These are phyloP conservation scores for Xerocomus spinulosus DNA, from an alignment of 768 basidiomycete genomes.

Conservation along the genomic window DNA sequence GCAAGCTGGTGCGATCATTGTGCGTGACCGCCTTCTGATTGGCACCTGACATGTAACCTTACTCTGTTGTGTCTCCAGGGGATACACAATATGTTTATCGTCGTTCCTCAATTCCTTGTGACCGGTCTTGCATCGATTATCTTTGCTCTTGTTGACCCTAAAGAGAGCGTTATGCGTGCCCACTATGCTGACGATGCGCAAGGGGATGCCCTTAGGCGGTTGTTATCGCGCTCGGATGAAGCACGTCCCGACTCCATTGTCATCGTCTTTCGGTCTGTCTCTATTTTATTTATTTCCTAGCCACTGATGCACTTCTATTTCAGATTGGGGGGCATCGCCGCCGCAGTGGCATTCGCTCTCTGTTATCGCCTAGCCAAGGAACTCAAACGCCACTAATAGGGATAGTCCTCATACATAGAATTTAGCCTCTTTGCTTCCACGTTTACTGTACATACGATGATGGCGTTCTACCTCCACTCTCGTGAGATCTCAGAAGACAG, in stretches of 20 bases:
- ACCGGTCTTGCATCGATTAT: slow-evolving; percentile 81
- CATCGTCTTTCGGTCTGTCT: slow-evolving; percentile 66
- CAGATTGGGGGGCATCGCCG: slow-evolving; percentile 56
- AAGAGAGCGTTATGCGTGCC: slow-evolving; percentile 34
- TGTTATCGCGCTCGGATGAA: slow-evolving; percentile 9
- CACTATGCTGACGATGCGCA: neutral
- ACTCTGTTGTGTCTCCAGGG: slow-evolving; percentile 46
- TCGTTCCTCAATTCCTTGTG: slow-evolving; percentile 91
- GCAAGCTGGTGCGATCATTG: slow-evolving; percentile 86
- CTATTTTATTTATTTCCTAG: neutral
- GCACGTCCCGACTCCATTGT: slow-evolving; percentile 63
- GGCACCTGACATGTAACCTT: slow-evolving; percentile 1
- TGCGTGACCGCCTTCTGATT: slow-evolving; percentile 33
- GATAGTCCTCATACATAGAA: neutral
- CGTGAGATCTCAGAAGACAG: slow-evolving; percentile 55
- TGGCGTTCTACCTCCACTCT: neutral
- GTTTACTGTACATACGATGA: neutral
- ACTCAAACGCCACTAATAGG: slow-evolving; percentile 33
- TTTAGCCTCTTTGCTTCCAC: neutral
- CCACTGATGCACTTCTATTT: neutral
- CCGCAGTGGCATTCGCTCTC: slow-evolving; percentile 51
- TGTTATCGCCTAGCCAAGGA: slow-evolving; percentile 52
- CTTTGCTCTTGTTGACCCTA: slow-evolving; percentile 80
- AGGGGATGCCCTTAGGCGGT: slow-evolving; percentile 5
- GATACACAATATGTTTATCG: slow-evolving; percentile 92